phyloP scores from a whole-genome alignment of 768 basidiomycete genomes.

The Phylloporus sp. region DNA sequence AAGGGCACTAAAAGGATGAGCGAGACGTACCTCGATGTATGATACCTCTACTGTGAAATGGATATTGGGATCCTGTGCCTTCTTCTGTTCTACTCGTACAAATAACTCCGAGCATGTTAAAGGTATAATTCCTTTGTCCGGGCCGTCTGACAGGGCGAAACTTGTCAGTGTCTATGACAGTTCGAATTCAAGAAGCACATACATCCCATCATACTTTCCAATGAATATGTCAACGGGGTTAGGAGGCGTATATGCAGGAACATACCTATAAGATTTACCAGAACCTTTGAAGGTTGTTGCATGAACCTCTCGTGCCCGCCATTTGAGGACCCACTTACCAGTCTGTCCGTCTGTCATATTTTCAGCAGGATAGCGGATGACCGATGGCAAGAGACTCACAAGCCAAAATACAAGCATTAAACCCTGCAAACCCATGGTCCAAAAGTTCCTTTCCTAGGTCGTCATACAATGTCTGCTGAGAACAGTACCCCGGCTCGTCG shows the following conservation, averaged over 20 bases:
- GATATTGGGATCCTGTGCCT: conserved; percentile 58
- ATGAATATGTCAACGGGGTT: conserved; percentile 7
- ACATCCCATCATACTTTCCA: conserved; percentile 91
- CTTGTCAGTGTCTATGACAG: conserved; percentile 3
- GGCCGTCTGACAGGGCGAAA: conserved; percentile 58
- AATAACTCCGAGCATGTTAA: conserved; percentile 94
- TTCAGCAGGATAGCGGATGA: neutral
- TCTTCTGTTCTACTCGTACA: conserved; percentile 68
- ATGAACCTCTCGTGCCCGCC: conserved; percentile 4
- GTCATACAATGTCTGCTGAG: conserved; percentile 90
- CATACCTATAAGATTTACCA: conserved; percentile 88
- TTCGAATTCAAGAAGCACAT: conserved; percentile 34
- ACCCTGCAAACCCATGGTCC: conserved; percentile 93
- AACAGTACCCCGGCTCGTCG: conserved; percentile 88
- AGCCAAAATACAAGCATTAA: conserved; percentile 98
- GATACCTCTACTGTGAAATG: conserved; percentile 96
- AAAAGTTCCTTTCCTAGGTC: conserved; percentile 92
- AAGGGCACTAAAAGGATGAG: neutral
- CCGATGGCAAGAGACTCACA: conserved; percentile 61
- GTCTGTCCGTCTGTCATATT: conserved; percentile 66
- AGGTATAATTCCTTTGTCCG: conserved; percentile 97
- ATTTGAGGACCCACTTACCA: conserved; percentile 46
- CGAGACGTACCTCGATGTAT: conserved; percentile 75
- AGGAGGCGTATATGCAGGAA: conserved; percentile 7
- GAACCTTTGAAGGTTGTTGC: conserved; percentile 51